Conservation (phyloP, 805 yeast genomes). For the Dipodascopsis tothii region DNA sequence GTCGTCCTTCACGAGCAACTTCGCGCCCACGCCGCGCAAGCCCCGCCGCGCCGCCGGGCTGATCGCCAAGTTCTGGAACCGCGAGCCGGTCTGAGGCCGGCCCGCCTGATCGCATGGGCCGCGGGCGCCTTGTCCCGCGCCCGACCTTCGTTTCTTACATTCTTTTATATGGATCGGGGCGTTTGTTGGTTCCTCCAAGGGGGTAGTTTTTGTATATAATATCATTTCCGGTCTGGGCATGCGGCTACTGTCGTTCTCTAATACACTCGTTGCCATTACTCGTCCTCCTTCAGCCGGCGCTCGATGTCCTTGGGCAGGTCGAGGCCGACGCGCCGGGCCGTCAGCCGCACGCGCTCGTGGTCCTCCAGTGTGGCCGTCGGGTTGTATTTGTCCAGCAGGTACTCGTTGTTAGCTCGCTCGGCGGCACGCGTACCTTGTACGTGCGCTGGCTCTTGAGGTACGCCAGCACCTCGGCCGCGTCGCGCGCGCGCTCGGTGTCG, state of each 20-base stretch:
- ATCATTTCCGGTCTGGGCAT: background rate
- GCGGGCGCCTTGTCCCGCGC: too few species aligned
- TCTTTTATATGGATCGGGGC: too few species aligned
- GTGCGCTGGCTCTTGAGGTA: constrained; percentile 67
- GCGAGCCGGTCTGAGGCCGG: constrained; percentile 1
- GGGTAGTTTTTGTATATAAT: background rate
- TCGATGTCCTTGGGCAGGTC: constrained; percentile 42
- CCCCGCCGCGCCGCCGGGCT: constrained; percentile 12
- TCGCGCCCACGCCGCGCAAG: background rate
- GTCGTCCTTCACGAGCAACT: background rate
- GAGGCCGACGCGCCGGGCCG: constrained; percentile 87
- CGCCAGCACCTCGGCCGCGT: constrained; percentile 48
- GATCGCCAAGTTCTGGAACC: constrained; percentile 19
- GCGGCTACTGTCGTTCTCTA: background rate
- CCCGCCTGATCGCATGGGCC: constrained; percentile 8
- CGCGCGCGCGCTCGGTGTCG: constrained; percentile 5
- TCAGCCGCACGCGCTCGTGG: constrained; percentile 64
- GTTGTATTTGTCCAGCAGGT: constrained; percentile 71
- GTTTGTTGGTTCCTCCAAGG: too few species aligned
- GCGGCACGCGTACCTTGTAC: constrained; percentile 47
- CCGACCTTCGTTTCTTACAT: too few species aligned
- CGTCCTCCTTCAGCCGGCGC: constrained; percentile 13
- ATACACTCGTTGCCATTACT: constrained; percentile 7
- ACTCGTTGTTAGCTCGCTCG: constrained; percentile 1
- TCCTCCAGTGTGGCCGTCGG: constrained; percentile 75